These are phyloP conservation scores for Alternaria sp. DNA, from an alignment of 2,329 filamentous ascomycete species.

Conservation along the genomic window DNA sequence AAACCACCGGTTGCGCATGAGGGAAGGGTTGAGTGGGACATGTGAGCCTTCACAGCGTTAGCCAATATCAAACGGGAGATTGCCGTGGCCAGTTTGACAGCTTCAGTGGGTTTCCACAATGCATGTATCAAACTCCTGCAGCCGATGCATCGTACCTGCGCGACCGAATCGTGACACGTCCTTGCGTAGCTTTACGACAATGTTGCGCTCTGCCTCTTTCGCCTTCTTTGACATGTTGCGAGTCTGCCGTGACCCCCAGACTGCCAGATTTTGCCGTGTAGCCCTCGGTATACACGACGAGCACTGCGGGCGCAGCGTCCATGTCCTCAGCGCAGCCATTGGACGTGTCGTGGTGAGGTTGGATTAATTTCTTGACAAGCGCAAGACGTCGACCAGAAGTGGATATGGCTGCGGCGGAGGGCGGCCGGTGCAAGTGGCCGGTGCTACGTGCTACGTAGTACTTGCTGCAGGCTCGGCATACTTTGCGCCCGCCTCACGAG, in stretches of 20 bases:
- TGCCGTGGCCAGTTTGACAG: slow-evolving; percentile 3
- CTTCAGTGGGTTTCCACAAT: slow-evolving; percentile 1
- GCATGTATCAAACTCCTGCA: slow-evolving; percentile 3
- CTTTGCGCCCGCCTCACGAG: slow-evolving; percentile 33
- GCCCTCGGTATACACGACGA: slow-evolving; percentile 50
- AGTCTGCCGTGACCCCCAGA: slow-evolving; percentile 48
- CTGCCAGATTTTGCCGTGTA: slow-evolving; percentile 42
- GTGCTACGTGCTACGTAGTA: too few relatives aligned
- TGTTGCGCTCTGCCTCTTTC: slow-evolving; percentile 52
- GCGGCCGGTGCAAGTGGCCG: slow-evolving; percentile 31
- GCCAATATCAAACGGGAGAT: slow-evolving; percentile 15
- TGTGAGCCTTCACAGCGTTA: slow-evolving; percentile 57
- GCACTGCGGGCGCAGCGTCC: slow-evolving; percentile 51
- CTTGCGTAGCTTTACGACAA: slow-evolving; percentile 62
- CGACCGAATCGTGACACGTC: slow-evolving; percentile 62
- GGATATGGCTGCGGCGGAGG: slow-evolving; percentile 39
- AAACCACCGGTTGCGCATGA: slow-evolving; percentile 65
- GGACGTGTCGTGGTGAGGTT: slow-evolving; percentile 26
- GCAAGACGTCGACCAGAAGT: slow-evolving; percentile 31
- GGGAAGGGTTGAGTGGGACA: slow-evolving; percentile 60
- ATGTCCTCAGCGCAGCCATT: slow-evolving; percentile 47
- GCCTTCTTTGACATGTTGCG: slow-evolving; percentile 58
- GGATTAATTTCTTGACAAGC: slow-evolving; percentile 23
- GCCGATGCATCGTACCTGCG: slow-evolving; percentile 39
- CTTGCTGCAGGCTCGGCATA: slow-evolving; percentile 32